phyloP scores from a whole-genome alignment of 805 yeast species.

The Metschnikowia sp. region DNA sequence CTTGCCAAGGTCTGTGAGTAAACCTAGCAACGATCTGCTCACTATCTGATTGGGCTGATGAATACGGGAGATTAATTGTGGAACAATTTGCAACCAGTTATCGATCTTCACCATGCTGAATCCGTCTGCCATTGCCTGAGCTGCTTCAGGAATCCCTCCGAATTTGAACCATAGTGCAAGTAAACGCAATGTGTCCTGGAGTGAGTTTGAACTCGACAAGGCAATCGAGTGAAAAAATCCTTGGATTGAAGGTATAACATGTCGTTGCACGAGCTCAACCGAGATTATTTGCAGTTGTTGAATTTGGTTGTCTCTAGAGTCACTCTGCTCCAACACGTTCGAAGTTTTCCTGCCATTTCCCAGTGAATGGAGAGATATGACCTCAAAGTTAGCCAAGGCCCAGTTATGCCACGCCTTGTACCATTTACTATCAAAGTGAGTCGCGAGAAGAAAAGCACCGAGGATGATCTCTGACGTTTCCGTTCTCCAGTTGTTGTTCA shows the following conservation, averaged over 20 bases:
- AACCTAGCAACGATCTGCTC: slow-evolving; percentile 70
- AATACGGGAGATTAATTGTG: slow-evolving; percentile 92
- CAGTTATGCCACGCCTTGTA: slow-evolving; percentile 99
- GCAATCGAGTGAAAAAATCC: slow-evolving; percentile 96
- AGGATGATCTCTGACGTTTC: slow-evolving; percentile 76
- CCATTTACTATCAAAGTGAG: slow-evolving; percentile 91
- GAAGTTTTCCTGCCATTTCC: slow-evolving; percentile 18
- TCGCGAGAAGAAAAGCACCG: slow-evolving; percentile 89
- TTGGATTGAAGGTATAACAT: slow-evolving; percentile 92
- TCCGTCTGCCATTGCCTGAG: slow-evolving; percentile 87
- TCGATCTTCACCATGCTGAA: slow-evolving; percentile 85
- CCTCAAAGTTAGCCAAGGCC: slow-evolving; percentile 98
- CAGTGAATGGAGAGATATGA: slow-evolving; percentile 59
- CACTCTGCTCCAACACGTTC: slow-evolving; percentile 28
- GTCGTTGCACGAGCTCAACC: slow-evolving; percentile 67
- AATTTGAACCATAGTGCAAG: slow-evolving; percentile 93
- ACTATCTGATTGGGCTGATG: slow-evolving; percentile 92
- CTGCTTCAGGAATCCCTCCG: slow-evolving; percentile 91
- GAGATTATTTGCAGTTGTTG: slow-evolving; percentile 23
- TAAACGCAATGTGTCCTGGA: slow-evolving; percentile 88
- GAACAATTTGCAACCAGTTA: slow-evolving; percentile 92
- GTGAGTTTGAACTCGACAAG: slow-evolving; percentile 76
- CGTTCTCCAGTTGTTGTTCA: slow-evolving; percentile 76
- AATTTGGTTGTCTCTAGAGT: slow-evolving; percentile 12
- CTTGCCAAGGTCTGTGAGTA: slow-evolving; percentile 83